Conservation (phyloP, 2,329 filamentous ascomycete genomes). For the Nemania sp. region DNA sequence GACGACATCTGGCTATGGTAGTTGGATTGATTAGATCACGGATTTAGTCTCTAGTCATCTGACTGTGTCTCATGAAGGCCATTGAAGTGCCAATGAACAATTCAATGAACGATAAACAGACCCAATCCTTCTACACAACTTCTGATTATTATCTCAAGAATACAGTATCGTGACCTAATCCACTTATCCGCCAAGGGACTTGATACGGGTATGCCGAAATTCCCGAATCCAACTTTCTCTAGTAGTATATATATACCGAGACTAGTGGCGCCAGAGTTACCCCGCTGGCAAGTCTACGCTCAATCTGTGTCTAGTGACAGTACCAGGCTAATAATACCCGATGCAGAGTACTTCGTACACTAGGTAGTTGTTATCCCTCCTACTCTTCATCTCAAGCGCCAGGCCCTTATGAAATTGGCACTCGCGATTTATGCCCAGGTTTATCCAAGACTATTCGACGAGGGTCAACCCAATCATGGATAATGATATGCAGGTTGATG, state of each 20-base stretch:
- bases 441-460: neutral
- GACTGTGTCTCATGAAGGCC: neutral
- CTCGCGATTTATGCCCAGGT: too few species aligned
- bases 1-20: constrained; percentile 30
- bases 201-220: neutral
- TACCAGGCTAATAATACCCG: neutral
- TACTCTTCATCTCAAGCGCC: too few species aligned
- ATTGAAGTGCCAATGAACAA: neutral
- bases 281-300: too few species aligned
- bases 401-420: too few species aligned
- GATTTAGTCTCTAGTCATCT: neutral
- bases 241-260: too few species aligned
- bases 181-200: neutral
- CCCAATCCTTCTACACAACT: neutral
- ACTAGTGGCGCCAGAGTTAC: too few species aligned
- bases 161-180: neutral
- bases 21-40: neutral
- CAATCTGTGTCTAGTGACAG: too few species aligned
- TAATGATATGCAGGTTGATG: constrained; percentile 9
- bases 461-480: constrained; percentile 1
- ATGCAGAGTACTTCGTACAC: neutral
- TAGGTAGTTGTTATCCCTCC: too few species aligned
- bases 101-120: neutral
- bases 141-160: neutral
- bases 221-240: too few species aligned